Evolutionary conservation across 441 rosid genomes (phyloP), one percentile per base, ranked within the genome.

Genomic region (Gossypium schwendimanii): DNA sequence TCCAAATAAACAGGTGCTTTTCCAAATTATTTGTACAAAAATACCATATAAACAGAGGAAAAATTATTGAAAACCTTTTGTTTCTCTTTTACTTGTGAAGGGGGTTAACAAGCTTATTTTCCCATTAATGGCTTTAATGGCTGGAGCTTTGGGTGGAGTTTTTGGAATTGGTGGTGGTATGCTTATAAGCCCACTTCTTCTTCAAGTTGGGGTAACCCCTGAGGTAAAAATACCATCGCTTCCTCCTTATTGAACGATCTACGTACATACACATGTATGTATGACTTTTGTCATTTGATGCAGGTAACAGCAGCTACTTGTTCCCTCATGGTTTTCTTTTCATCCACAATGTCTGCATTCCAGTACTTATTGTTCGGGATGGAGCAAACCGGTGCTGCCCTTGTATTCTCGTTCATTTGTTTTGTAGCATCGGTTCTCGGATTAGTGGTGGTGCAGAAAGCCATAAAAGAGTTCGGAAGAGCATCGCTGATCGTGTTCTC

Each of bases 151-250:
- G 57, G 97, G 98, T 6, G 97, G 98, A 71, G 81, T 88, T 74
- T 94, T 90, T 5, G 98, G 97, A 50, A 88, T 92, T 63, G 98
- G 98, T 65, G 97, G 97, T 0, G 97, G 97, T 49, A 92, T 92
- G 97, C 91, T 94, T 41, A 89, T 90, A 67, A 92, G 96, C 74
- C 97, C 98, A 23, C 96, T 92, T 77, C 97, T 94, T 52, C 90
- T 94, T 44, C 94, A 92, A 10, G 85, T 91, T 17, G 91, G 97
- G 41, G 83, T 91, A 21, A 76, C 88, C 26, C 97, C 96, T 0
- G 92, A 88, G 97, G 98, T 91, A 82, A 69, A 36, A 24, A 33
- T 50, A 54, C 8, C 39, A 0, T 33, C 20, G 5, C 65, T 54
- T 28, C 62, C 4, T 18, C 10, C 52, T 39, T 23, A 10, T 47